Percentiles rank a stretch among this genome's conserved stretches.
Evolutionary conservation across 1,139 yeast species (phyloP).

Genomic region (Yamadazyma aaseri): DNA sequence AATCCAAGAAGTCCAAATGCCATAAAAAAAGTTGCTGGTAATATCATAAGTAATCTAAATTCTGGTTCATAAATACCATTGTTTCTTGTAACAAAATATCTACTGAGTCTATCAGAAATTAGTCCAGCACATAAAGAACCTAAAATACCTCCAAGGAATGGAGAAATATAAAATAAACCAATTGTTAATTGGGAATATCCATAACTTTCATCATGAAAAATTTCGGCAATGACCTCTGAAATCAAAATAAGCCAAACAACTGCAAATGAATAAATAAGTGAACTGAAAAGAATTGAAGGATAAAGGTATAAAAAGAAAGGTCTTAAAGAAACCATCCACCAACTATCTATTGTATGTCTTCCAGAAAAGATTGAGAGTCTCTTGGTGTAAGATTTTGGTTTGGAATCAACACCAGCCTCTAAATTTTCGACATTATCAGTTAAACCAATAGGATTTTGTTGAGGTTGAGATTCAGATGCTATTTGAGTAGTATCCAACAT

Average conservation of each 20-base stretch:
- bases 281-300: constrained; percentile 54
- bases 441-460: constrained; percentile 20
- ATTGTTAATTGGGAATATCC: constrained; percentile 46
- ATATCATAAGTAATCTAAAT: constrained; percentile 53
- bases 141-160: constrained; percentile 57
- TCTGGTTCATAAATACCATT: constrained; percentile 64
- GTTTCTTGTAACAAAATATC: constrained; percentile 38
- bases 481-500: constrained; percentile 11
- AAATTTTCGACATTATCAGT: constrained; percentile 10
- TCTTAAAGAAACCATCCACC: constrained; percentile 59
- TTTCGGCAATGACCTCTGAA: constrained; percentile 54
- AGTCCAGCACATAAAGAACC: constrained; percentile 58
- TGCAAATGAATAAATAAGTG: constrained; percentile 54
- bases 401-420: constrained; percentile 9
- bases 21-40: constrained; percentile 49
- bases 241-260: constrained; percentile 65
- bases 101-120: constrained; percentile 46
- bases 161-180: constrained; percentile 58
- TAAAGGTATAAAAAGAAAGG: constrained; percentile 54
- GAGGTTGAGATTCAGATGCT: constrained; percentile 1
- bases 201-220: constrained; percentile 48
- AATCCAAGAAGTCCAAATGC: constrained; percentile 58
- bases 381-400: constrained; percentile 12
- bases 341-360: constrained; percentile 46
- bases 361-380: constrained; percentile 37